Evolutionary conservation across 2,329 filamentous ascomycete genomes (phyloP).

Genomic region (Neodidymelliopsis sp.): DNA sequence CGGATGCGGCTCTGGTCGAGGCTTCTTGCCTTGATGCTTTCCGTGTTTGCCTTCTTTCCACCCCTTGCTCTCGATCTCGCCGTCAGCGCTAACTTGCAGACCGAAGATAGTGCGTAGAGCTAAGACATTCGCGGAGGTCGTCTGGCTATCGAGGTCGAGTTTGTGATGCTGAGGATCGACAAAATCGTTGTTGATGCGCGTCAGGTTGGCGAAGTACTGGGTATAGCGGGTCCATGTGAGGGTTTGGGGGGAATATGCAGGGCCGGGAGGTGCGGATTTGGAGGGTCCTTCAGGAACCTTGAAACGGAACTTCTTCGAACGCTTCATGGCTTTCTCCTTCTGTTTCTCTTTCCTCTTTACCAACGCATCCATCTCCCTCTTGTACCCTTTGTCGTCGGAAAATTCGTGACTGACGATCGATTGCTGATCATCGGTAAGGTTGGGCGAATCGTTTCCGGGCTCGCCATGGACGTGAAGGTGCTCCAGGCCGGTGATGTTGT

Average conservation of each 20-base stretch:
- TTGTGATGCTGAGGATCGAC: slow-evolving; percentile 22
- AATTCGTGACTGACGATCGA: slow-evolving; percentile 17
- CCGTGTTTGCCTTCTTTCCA: slow-evolving; percentile 73
- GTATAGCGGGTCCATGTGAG: slow-evolving; percentile 81
- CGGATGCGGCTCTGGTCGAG: slow-evolving; percentile 63
- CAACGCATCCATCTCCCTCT: slow-evolving; percentile 54
- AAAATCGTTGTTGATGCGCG: slow-evolving; percentile 80
- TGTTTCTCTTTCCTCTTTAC: slow-evolving; percentile 57
- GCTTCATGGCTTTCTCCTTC: slow-evolving; percentile 44
- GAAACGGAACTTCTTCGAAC: slow-evolving; percentile 55
- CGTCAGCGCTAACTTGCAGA: slow-evolving; percentile 35
- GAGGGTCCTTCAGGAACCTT: slow-evolving; percentile 73
- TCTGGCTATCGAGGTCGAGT: not conserved
- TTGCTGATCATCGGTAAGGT: slow-evolving; percentile 13
- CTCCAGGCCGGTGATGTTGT: slow-evolving; percentile 85
- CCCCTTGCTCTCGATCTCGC: slow-evolving; percentile 45
- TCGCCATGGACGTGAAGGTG: slow-evolving; percentile 37
- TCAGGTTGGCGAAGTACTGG: slow-evolving; percentile 96
- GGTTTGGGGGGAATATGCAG: slow-evolving; percentile 86
- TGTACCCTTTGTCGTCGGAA: slow-evolving; percentile 40
- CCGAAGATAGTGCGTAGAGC: slow-evolving; percentile 32
- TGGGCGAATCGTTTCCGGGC: not conserved
- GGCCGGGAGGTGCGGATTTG: slow-evolving; percentile 76
- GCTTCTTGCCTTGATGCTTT: slow-evolving; percentile 61
- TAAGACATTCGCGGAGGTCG: slow-evolving; percentile 15